phyloP scores from a whole-genome alignment of 2,329 filamentous ascomycete genomes.

The Colletotrichum sp. region DNA sequence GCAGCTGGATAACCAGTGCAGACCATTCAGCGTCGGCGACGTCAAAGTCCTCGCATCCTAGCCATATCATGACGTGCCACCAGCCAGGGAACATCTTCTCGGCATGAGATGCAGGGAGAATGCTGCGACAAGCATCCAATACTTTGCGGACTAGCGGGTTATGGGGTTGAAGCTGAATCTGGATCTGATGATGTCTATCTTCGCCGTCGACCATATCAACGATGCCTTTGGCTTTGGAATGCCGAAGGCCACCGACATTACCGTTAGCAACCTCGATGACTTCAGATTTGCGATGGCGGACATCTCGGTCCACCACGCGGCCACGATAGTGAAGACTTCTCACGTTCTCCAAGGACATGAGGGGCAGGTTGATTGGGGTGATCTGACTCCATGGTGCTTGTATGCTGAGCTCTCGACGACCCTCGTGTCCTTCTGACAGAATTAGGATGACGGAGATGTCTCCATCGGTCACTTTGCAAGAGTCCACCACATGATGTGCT shows the following conservation, averaged over 20 bases:
- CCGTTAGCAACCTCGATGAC: constrained; percentile 51
- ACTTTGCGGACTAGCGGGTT: constrained; percentile 66
- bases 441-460: constrained; percentile 72
- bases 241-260: constrained; percentile 58
- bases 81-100: constrained; percentile 71
- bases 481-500: constrained; percentile 73
- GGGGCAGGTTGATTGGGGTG: constrained; percentile 68
- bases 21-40: constrained; percentile 71
- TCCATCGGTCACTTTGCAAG: constrained; percentile 73
- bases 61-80: constrained; percentile 78
- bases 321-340: constrained; percentile 63
- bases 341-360: constrained; percentile 63
- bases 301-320: constrained; percentile 57
- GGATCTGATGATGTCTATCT: constrained; percentile 67
- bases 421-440: constrained; percentile 68
- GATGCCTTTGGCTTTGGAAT: constrained; percentile 63
- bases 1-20: constrained; percentile 66
- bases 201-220: constrained; percentile 71
- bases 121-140: constrained; percentile 66
- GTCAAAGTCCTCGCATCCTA: constrained; percentile 52
- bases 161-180: constrained; percentile 69
- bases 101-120: constrained; percentile 62
- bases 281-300: constrained; percentile 47
- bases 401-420: constrained; percentile 70
- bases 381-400: constrained; percentile 79